Conservation (phyloP, 2,329 filamentous ascomycete species). For the Gyromitra esculenta region DNA sequence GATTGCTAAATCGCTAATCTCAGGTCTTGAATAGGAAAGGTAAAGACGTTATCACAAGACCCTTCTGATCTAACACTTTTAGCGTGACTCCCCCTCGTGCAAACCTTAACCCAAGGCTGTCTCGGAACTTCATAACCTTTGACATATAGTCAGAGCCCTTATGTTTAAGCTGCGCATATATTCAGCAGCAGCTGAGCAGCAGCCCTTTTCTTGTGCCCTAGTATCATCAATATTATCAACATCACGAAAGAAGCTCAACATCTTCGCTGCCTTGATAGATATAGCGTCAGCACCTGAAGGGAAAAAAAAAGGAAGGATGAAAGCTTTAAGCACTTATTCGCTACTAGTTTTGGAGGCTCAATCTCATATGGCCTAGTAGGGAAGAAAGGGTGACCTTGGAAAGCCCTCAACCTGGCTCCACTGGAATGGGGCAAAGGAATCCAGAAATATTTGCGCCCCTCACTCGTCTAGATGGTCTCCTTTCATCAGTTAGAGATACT, state of each 20-base stretch:
- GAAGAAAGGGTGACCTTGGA: conserved; percentile 16
- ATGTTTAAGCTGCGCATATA: background rate
- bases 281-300: background rate
- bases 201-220: background rate
- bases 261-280: background rate
- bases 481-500: conserved; percentile 32
- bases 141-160: background rate
- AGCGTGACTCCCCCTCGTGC: conserved; percentile 25
- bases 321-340: background rate
- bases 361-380: conserved; percentile 35
- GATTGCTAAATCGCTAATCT: conserved; percentile 40
- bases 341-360: conserved; percentile 28
- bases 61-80: conserved; percentile 19
- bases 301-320: background rate
- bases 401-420: conserved; percentile 22
- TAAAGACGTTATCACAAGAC: conserved; percentile 10
- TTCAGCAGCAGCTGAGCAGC: background rate
- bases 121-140: background rate
- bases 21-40: conserved; percentile 22
- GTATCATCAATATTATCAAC: background rate
- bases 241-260: background rate
- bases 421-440: conserved; percentile 48
- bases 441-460: conserved; percentile 46
- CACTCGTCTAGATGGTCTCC: conserved; percentile 33
- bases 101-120: conserved; percentile 10